These are phyloP conservation scores for Circinella umbellata DNA, from an alignment of 371 early-diverging fungal genomes.

Conservation along the genomic window DNA sequence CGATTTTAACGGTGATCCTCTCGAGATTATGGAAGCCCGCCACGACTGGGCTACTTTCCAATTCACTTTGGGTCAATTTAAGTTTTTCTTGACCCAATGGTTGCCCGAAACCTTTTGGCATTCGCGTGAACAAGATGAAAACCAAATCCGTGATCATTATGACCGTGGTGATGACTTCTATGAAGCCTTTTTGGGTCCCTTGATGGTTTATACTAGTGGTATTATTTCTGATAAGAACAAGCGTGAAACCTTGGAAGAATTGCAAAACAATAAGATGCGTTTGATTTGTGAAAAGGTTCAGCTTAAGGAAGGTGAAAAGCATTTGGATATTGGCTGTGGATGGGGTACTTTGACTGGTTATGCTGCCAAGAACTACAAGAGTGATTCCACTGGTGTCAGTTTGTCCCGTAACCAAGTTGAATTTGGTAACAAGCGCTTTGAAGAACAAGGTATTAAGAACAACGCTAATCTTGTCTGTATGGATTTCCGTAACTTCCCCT, in stretches of 20 bases:
- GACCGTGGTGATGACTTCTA: slow-evolving; percentile 98
- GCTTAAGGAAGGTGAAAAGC: slow-evolving; percentile 87
- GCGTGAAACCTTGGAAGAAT: slow-evolving; percentile 88
- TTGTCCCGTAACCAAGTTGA: slow-evolving; percentile 90
- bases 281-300: slow-evolving; percentile 88
- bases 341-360: slow-evolving; percentile 94
- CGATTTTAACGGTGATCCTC: slow-evolving; percentile 87
- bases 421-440: slow-evolving; percentile 85
- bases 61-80: slow-evolving; percentile 82
- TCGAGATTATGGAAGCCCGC: slow-evolving; percentile 89
- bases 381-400: slow-evolving; percentile 92
- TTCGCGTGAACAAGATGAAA: slow-evolving; percentile 94
- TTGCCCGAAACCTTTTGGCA: slow-evolving; percentile 95
- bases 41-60: slow-evolving; percentile 94
- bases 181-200: slow-evolving; percentile 90
- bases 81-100: slow-evolving; percentile 94
- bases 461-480: slow-evolving; percentile 85
- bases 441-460: slow-evolving; percentile 80
- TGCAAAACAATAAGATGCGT: slow-evolving; percentile 95
- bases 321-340: slow-evolving; percentile 98
- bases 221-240: slow-evolving; percentile 77
- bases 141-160: slow-evolving; percentile 96
- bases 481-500: slow-evolving; percentile 97
- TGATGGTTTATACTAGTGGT: slow-evolving; percentile 96
- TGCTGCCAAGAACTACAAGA: slow-evolving; percentile 88